Conservation (phyloP, 306 rosid genomes). For the Ziziphus jujuba region DNA sequence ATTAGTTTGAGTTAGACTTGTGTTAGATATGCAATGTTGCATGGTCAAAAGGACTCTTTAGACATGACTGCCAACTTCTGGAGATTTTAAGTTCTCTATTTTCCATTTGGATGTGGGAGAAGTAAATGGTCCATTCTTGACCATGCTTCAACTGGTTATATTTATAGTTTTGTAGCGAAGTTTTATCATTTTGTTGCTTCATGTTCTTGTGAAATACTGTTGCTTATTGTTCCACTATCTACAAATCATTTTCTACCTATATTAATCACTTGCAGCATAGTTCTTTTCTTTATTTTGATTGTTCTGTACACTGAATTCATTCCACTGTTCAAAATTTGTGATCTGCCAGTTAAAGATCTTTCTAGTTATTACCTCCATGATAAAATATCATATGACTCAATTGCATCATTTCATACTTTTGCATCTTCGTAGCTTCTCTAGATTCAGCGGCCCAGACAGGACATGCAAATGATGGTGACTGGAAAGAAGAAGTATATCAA, state of each 20-base stretch:
- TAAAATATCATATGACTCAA: constrained; percentile 2
- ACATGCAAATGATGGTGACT: constrained; percentile 66
- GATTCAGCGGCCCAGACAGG: constrained; percentile 73
- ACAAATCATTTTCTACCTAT: background rate
- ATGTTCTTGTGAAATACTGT: too few relatives aligned
- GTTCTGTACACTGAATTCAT: background rate
- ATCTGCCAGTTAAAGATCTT: background rate
- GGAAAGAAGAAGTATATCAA: constrained; percentile 82
- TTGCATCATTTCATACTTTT: constrained; percentile 9
- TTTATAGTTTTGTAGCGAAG: too few relatives aligned
- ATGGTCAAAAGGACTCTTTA: too few relatives aligned
- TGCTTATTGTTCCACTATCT: background rate
- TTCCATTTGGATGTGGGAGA: too few relatives aligned
- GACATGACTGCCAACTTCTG: too few relatives aligned
- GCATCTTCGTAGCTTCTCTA: constrained; percentile 54
- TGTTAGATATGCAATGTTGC: too few relatives aligned
- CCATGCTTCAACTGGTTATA: too few relatives aligned
- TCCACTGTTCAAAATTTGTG: background rate
- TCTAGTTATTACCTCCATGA: background rate
- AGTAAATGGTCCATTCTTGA: too few relatives aligned
- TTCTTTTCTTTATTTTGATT: too few relatives aligned
- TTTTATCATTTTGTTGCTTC: too few relatives aligned
- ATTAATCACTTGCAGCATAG: background rate
- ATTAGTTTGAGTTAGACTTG: too few relatives aligned
- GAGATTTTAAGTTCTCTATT: too few relatives aligned